Base-by-base conservation (phyloP, 192 early-diverging fungal species). In the Coemansia sp. region DNA sequence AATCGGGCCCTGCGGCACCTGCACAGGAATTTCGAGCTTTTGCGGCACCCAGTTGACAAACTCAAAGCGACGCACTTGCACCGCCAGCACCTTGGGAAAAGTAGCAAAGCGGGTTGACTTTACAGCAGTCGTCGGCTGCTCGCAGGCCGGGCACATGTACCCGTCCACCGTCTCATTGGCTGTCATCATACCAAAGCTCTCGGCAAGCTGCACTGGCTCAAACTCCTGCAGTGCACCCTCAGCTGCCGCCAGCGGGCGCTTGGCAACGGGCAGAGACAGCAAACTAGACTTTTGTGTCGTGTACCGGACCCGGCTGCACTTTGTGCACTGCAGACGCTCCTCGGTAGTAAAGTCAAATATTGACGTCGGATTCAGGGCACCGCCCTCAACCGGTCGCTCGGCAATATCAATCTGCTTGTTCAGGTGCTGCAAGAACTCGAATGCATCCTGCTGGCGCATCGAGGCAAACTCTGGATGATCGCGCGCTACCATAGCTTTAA, bases 381-480 rank as follows among this genome's bases (percentile, higher is more conserved):
- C 74, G 48, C 68, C 58, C 11, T 54, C 77, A 11, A 75, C 75
- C 4, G 82, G 68, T 39, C 90, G 88, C 62, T 98, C 94, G 41
- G 86, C 89, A 54, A 94, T 85, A 58, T 89, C 82, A 50, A 96
- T 76, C 21, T 87, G 79, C 50, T 90, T 89, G 55, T 85, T 64
- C 32, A 96, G 65, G 58, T 93, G 87, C 65, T 89, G 88, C 59
- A 94, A 85, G 67, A 96, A 99, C 75, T 99, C 97, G 65, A 88
- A 93, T 1, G 96, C 93, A 69, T 99, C 97, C 86, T 98, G 97
- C 75, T 99, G 97, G 32, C 93, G 84, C 97, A 99, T 99, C 1
- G 94, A 92, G 19, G 89, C 88, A 58, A 99, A 99, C 69, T 99
- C 97, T n/a, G 87, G 68, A 63, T 98, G 95, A 24, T 89, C 93